These are phyloP conservation scores for Sphagnum contortum DNA, from an alignment of 225 moss, liverwort and hornwort species.

Conservation along the genomic window DNA sequence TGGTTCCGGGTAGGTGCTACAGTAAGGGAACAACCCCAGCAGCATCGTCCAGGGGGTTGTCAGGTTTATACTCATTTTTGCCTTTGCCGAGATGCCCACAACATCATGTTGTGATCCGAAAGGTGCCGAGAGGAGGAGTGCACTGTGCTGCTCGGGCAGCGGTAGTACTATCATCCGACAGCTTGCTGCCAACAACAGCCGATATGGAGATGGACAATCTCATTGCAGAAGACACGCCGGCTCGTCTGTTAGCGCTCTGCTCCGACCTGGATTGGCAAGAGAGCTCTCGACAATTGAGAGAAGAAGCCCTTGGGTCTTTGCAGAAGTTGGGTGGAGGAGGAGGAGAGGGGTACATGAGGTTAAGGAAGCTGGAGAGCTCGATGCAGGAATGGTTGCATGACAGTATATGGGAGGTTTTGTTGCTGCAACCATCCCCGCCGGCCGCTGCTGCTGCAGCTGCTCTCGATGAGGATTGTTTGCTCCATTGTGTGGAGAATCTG, in stretches of 20 bases:
- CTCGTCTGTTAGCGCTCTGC: constrained; percentile 44
- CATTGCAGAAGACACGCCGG: constrained; percentile 43
- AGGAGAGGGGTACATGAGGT: constrained; percentile 16
- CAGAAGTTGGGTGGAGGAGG: constrained; percentile 11
- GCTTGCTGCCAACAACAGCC: constrained; percentile 18
- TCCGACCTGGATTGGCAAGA: constrained; percentile 73
- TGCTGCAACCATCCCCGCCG: constrained; percentile 26
- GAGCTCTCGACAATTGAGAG: constrained; percentile 52
- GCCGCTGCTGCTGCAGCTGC: constrained; percentile 3
- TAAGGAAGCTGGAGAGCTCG: constrained; percentile 25
- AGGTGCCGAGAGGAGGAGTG: too few relatives aligned
- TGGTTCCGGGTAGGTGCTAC: too few relatives aligned
- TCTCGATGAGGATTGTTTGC: constrained; percentile 18
- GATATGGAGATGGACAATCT: constrained; percentile 35
- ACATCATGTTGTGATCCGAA: too few relatives aligned
- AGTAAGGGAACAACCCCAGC: too few relatives aligned
- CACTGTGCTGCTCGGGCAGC: too few relatives aligned
- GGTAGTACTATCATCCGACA: not conserved
- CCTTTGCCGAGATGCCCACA: too few relatives aligned
- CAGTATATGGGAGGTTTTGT: constrained; percentile 17
- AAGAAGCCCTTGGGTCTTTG: constrained; percentile 43
- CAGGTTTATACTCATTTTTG: too few relatives aligned
- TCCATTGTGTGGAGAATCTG: constrained; percentile 26
- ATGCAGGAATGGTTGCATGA: constrained; percentile 54
- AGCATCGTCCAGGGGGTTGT: too few relatives aligned